phyloP scores from a whole-genome alignment of 805 yeast species.

The Isabelozyma heimii region DNA sequence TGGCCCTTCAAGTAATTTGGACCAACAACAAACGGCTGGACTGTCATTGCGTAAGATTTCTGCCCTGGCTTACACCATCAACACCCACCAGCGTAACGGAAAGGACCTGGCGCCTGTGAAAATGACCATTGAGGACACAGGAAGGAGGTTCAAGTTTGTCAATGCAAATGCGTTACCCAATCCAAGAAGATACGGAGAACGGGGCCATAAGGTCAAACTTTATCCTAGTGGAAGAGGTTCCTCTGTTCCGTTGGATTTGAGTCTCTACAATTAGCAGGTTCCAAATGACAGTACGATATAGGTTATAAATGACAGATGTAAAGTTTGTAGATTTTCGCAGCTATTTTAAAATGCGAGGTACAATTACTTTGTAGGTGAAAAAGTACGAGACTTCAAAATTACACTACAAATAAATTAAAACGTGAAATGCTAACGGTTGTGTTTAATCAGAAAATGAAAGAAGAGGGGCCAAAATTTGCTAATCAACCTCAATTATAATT shows the following conservation, averaged over 20 bases:
- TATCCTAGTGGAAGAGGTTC: constrained; percentile 96
- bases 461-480: too few species aligned
- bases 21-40: constrained; percentile 46
- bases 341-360: too few species aligned
- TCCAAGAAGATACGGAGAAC: constrained; percentile 77
- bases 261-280: constrained; percentile 13
- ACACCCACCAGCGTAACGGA: constrained; percentile 23
- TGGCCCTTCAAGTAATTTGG: constrained; percentile 18
- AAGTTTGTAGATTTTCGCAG: too few species aligned
- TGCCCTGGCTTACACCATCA: constrained; percentile 63
- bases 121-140: constrained; percentile 59
- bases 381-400: too few species aligned
- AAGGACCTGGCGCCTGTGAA: constrained; percentile 16
- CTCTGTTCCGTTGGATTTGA: constrained; percentile 78
- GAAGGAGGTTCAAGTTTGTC: constrained; percentile 59
- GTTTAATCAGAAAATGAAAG: too few species aligned
- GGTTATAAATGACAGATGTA: neutral
- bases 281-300: neutral
- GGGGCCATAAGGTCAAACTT: constrained; percentile 50
- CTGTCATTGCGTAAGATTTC: constrained; percentile 57
- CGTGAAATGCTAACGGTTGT: too few species aligned
- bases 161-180: constrained; percentile 73
- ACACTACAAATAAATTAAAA: too few species aligned
- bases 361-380: too few species aligned
- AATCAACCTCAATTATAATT: too few species aligned